Conservation (phyloP, 2,329 filamentous ascomycete genomes). For the Penicillium rolfsii region DNA sequence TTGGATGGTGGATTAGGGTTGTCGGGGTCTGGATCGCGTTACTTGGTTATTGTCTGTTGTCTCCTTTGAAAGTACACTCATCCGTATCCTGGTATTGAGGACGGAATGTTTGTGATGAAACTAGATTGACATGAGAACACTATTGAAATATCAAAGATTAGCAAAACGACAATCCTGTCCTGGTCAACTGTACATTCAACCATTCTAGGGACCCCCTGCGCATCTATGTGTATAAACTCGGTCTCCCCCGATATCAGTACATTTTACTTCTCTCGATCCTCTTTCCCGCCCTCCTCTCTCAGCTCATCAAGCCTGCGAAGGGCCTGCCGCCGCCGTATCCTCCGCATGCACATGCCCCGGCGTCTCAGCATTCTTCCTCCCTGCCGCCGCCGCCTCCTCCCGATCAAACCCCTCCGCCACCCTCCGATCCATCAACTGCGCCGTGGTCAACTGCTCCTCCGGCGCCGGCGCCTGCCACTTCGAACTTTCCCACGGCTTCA, state of each 20-base stretch:
- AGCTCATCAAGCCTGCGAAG: slow-evolving; percentile 14
- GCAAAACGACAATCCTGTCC: neutral
- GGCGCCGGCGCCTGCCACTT: slow-evolving; percentile 44
- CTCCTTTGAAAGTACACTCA: neutral
- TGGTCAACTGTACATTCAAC: neutral
- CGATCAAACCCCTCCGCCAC: slow-evolving; percentile 22
- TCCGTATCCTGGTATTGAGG: slow-evolving; percentile 19
- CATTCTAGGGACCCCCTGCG: neutral
- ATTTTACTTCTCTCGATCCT: neutral
- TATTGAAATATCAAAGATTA: neutral
- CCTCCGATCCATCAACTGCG: slow-evolving; percentile 31
- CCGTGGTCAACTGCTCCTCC: slow-evolving; percentile 32
- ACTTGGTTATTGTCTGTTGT: slow-evolving; percentile 6
- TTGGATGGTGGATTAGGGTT: neutral
- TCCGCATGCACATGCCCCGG: slow-evolving; percentile 31
- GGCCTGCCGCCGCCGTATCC: slow-evolving; percentile 22
- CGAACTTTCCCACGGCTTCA: slow-evolving; percentile 62
- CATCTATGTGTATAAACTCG: neutral
- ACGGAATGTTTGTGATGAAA: slow-evolving; percentile 3
- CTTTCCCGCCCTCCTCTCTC: neutral
- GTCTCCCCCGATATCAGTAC: neutral
- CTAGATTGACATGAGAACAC: slow-evolving; percentile 15
- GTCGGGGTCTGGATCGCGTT: slow-evolving; percentile 6
- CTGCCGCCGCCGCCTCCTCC: slow-evolving; percentile 21
- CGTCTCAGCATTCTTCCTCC: slow-evolving; percentile 18